These are phyloP conservation scores for Cryoendolithus antarcticus DNA, from an alignment of 2,329 filamentous ascomycete species.

Conservation along the genomic window DNA sequence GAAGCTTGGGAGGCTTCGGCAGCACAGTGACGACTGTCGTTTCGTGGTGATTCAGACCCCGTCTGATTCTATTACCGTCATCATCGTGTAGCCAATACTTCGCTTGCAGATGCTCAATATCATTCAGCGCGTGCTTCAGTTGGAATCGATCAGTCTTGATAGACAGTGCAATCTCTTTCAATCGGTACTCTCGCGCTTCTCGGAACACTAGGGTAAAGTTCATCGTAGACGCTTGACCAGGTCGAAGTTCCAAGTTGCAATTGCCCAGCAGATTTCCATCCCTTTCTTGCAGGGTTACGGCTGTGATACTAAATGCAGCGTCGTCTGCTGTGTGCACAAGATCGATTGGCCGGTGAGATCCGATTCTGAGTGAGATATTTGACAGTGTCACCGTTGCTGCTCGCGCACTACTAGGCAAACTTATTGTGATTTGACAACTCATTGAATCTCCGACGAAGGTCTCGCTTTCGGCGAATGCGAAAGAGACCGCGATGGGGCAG, in stretches of 20 bases:
- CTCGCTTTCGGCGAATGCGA: slow-evolving; percentile 42
- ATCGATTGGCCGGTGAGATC: slow-evolving; percentile 5
- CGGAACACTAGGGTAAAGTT: slow-evolving; percentile 62
- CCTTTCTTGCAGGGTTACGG: background rate
- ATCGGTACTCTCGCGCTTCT: slow-evolving; percentile 66
- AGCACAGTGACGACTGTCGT: slow-evolving; percentile 55
- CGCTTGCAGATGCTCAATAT: slow-evolving; percentile 1
- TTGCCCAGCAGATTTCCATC: slow-evolving; percentile 7
- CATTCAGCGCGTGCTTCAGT: slow-evolving; percentile 50
- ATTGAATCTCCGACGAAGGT: slow-evolving; percentile 49
- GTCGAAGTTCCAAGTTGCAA: slow-evolving; percentile 52
- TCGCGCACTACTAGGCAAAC: slow-evolving; percentile 33
- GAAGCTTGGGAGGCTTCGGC: slow-evolving; percentile 85
- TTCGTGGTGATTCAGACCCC: slow-evolving; percentile 27
- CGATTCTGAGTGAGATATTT: slow-evolving; percentile 10
- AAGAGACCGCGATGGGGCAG: slow-evolving; percentile 34
- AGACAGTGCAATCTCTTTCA: slow-evolving; percentile 49
- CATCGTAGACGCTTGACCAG: slow-evolving; percentile 36
- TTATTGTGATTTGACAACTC: slow-evolving; percentile 42
- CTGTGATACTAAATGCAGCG: background rate
- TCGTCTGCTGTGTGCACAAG: slow-evolving; percentile 8
- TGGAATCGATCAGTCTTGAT: slow-evolving; percentile 55
- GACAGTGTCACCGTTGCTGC: slow-evolving; percentile 10
- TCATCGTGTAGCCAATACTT: background rate
- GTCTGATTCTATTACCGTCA: background rate